These are phyloP conservation scores for Wallacemonas sp. DNA, from an alignment of 208 protist species.

Conservation along the genomic window DNA sequence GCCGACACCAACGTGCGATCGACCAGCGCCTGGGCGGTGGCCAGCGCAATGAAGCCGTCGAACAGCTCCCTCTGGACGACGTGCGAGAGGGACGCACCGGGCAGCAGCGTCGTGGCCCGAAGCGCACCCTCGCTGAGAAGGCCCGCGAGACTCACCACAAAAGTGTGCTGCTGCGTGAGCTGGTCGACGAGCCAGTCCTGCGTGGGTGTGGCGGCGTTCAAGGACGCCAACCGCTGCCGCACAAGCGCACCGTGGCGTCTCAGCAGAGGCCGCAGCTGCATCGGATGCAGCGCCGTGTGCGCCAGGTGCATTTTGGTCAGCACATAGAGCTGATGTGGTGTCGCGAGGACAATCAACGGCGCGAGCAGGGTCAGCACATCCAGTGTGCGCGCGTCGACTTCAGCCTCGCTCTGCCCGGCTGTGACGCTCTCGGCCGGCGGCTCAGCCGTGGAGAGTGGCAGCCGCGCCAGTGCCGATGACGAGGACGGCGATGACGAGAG, in stretches of 20 bases:
- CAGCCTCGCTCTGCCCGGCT: too few relatives aligned
- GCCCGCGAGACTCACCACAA: constrained; percentile 29
- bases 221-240: constrained; percentile 14
- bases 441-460: too few relatives aligned
- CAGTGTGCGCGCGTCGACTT: constrained; percentile 17
- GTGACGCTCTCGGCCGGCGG: too few relatives aligned
- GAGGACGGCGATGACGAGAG: too few relatives aligned
- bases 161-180: constrained; percentile 26
- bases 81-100: constrained; percentile 3
- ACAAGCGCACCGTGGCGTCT: constrained; percentile 37
- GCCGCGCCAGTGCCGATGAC: too few relatives aligned
- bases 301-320: constrained; percentile 36
- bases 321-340: constrained; percentile 45
- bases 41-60: constrained; percentile 34
- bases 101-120: background rate
- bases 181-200: constrained; percentile 36
- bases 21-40: constrained; percentile 37
- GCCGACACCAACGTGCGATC: constrained; percentile 24
- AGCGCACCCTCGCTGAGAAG: background rate
- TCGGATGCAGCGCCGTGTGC: constrained; percentile 33
- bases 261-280: constrained; percentile 58
- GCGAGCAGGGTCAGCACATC: constrained; percentile 45
- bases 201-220: background rate
- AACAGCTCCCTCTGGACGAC: constrained; percentile 30
- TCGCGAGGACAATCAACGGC: constrained; percentile 43